Base-by-base conservation (phyloP, 1,139 yeast genomes). In the Saccharomyces hybrid region DNA sequence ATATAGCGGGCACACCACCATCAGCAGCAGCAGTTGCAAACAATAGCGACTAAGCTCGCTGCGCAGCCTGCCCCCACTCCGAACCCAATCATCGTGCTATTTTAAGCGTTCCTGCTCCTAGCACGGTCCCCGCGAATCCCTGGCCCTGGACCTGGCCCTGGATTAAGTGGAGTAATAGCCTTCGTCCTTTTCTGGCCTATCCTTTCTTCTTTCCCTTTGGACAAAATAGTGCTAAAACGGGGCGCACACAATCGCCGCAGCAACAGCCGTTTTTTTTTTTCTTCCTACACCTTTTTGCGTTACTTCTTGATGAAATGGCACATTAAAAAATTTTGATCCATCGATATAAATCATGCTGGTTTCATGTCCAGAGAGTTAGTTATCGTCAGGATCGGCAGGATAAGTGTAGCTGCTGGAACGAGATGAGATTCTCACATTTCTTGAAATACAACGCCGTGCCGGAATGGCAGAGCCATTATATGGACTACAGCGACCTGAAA, bases 391-490 rank as follows among this genome's bases (percentile, higher is more conserved):
- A 8, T 16, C 41, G 14, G 20, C 41, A 34, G 14, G 41, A 13
- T n/a, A 34, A n/a, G 14, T 13, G 16, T 14, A 38, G 20, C 42
- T 38, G 23, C 13, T 38, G 23, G 42, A 38, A 13, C 2, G 4
- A 27, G 13, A 84, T 84, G 90, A 84, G 84, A 73, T 84, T 84
- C 66, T 82, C 88, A 9, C 85, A 83, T 62, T 83, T 88, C 5
- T 71, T 84, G 59, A 86, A 83, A 71, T 83, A 84, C 62, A 84
- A 84, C 64, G 85, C 88, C 47, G 89, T 84, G 6, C 89, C 90
- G 2, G 89, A 84, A 68, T 84, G 90, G 90, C 80, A 84, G 55
- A 82, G 82, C 49, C 81, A 82, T 66, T 84, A 84, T 63, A 75
- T 84, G 61, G 82, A 85, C 54, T 84, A 84, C 64, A 78, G 84